phyloP scores from a whole-genome alignment of 495 filamentous ascomycete species.

The Neurospora tetrasperma region DNA sequence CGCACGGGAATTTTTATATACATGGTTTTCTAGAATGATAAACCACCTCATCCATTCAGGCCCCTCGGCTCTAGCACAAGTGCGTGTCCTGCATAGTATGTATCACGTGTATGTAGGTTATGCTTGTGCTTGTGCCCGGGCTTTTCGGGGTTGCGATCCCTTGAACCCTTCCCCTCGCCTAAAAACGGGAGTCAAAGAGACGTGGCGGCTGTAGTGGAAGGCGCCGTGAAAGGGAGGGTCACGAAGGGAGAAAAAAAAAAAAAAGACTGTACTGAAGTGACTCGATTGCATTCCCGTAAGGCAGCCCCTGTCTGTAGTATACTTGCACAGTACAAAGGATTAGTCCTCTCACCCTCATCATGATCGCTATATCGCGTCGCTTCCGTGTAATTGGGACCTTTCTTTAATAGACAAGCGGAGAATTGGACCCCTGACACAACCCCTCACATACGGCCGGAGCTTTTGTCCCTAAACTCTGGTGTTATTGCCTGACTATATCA shows the following conservation, averaged over 20 bases:
- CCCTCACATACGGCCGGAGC: not conserved
- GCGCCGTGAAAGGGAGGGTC: not conserved
- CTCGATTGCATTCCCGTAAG: not conserved
- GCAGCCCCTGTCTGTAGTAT: not conserved
- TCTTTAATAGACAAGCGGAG: not conserved
- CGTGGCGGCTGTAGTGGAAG: not conserved
- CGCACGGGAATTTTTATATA: not conserved
- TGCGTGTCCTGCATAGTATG: not conserved
- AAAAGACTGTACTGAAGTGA: too few relatives aligned
- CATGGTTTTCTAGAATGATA: not conserved
- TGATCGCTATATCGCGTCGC: not conserved
- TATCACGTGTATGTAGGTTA: not conserved
- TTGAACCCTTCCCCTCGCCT: not conserved
- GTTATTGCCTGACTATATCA: not conserved
- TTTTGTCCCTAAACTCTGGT: not conserved
- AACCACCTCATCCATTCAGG: not conserved
- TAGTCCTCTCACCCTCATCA: not conserved
- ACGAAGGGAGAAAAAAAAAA: not conserved
- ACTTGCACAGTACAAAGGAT: not conserved
- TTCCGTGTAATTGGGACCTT: not conserved
- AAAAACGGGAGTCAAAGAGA: not conserved
- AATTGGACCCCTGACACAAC: not conserved
- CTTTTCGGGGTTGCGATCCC: not conserved
- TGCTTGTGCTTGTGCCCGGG: not conserved
- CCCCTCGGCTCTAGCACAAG: not conserved